These are phyloP conservation scores for Microdochium trichocladiopsis DNA, from an alignment of 2,329 filamentous ascomycete species.

Conservation along the genomic window DNA sequence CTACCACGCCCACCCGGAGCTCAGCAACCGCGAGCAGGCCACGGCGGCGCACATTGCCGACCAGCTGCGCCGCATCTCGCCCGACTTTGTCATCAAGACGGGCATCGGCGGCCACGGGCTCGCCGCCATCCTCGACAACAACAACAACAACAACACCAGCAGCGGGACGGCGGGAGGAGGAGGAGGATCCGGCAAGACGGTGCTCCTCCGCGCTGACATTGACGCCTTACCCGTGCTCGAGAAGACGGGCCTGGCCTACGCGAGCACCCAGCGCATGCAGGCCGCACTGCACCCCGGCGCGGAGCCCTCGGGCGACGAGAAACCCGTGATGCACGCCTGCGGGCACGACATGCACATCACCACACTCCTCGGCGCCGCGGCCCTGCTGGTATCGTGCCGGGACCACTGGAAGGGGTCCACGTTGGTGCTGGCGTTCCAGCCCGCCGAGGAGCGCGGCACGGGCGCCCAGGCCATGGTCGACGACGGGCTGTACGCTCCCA, in stretches of 20 bases:
- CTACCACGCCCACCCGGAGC: slow-evolving; percentile 13
- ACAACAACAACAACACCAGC: not conserved
- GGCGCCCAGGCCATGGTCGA: slow-evolving; percentile 43
- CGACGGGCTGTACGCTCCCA: slow-evolving; percentile 22
- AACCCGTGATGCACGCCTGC: slow-evolving; percentile 61
- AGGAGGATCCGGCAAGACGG: slow-evolving; percentile 14
- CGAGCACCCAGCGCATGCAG: slow-evolving; percentile 27
- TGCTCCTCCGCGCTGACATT: slow-evolving; percentile 40
- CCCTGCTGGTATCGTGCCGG: slow-evolving; percentile 35
- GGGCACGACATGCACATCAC: slow-evolving; percentile 62
- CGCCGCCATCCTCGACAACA: slow-evolving; percentile 12
- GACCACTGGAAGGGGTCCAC: slow-evolving; percentile 50
- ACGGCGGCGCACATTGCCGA: slow-evolving; percentile 8
- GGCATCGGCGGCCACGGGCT: slow-evolving; percentile 16
- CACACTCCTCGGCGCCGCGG: slow-evolving; percentile 46
- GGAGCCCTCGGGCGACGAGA: slow-evolving; percentile 32
- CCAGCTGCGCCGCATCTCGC: slow-evolving; percentile 5
- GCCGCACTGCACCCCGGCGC: slow-evolving; percentile 19
- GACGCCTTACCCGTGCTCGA: slow-evolving; percentile 42
- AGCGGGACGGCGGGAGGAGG: not conserved
- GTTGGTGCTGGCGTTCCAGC: slow-evolving; percentile 59
- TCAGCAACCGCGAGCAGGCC: slow-evolving; percentile 10
- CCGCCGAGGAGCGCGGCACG: slow-evolving; percentile 55
- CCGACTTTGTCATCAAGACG: slow-evolving; percentile 8
- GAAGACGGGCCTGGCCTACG: slow-evolving; percentile 37